Conservation (phyloP, 495 filamentous ascomycete genomes). For the Podospora didyma region DNA sequence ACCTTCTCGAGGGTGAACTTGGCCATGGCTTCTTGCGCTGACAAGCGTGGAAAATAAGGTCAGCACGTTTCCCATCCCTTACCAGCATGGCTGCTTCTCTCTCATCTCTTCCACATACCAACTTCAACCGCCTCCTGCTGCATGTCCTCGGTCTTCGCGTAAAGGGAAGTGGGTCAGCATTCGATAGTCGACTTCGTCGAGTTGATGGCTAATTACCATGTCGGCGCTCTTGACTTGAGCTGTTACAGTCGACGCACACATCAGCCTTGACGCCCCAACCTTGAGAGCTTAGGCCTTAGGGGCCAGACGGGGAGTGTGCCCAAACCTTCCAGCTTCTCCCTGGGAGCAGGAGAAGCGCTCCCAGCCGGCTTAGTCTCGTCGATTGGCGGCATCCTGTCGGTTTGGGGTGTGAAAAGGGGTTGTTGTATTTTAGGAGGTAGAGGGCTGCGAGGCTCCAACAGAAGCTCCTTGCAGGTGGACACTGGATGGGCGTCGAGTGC, state of each 20-base stretch:
- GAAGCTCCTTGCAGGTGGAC: no score
- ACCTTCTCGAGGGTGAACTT: slow-evolving; percentile 95
- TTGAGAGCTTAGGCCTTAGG: background rate
- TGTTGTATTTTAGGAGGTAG: no score
- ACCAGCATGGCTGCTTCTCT: background rate
- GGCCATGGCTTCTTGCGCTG: slow-evolving; percentile 89
- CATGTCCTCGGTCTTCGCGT: slow-evolving; percentile 84
- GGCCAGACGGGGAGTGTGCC: background rate
- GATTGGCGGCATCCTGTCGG: slow-evolving; percentile 23
- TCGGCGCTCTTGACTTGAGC: slow-evolving; percentile 95
- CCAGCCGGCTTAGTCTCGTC: slow-evolving; percentile 20
- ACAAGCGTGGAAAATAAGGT: no score
- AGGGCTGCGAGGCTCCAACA: no score
- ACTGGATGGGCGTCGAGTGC: no score
- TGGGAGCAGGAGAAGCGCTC: slow-evolving; percentile 26
- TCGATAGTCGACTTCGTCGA: slow-evolving; percentile 2
- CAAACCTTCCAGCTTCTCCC: slow-evolving; percentile 38
- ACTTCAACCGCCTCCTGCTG: slow-evolving; percentile 90
- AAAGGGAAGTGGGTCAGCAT: background rate
- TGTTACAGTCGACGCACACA: slow-evolving; percentile 30
- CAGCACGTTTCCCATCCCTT: slow-evolving; percentile 4
- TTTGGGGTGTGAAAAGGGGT: background rate
- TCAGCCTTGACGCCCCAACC: slow-evolving; percentile 4
- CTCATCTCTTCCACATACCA: slow-evolving; percentile 56
- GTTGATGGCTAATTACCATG: slow-evolving; percentile 65